Evolutionary conservation across 1,284 basidiomycete genomes (phyloP).

Genomic region (Cerioporus squamosus): DNA sequence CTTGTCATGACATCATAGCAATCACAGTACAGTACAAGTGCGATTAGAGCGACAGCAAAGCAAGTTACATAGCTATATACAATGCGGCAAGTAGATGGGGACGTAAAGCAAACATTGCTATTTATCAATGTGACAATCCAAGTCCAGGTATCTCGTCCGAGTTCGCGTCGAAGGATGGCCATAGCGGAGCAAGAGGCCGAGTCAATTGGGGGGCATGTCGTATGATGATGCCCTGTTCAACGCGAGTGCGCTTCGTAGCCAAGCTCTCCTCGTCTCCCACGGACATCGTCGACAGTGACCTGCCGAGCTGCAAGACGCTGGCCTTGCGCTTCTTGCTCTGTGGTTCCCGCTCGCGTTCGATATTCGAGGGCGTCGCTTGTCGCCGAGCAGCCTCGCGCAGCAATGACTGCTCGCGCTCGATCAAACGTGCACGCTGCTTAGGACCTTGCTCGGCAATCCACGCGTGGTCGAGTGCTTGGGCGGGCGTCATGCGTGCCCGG

Average conservation of each 20-base stretch:
- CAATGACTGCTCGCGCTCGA: not conserved
- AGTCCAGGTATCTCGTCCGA: conserved; percentile 1
- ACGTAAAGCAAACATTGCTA: no score
- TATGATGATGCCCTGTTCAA: not conserved
- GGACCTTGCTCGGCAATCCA: not conserved
- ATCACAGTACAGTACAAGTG: no score
- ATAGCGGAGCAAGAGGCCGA: not conserved
- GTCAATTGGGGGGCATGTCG: not conserved
- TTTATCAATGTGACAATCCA: not conserved
- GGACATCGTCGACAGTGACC: not conserved
- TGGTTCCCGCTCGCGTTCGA: not conserved
- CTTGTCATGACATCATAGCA: no score
- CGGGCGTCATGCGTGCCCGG: conserved; percentile 1
- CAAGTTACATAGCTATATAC: no score
- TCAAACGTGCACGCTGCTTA: not conserved
- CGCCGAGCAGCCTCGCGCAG: not conserved
- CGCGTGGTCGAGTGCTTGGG: not conserved
- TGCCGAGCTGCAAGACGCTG: not conserved
- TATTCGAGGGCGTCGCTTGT: not conserved
- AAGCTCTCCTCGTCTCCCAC: not conserved
- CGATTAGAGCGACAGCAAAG: no score
- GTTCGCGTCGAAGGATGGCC: not conserved
- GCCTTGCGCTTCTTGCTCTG: not conserved
- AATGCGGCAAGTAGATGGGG: no score
- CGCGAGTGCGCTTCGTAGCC: not conserved